Evolutionary conservation across 257 asterid species (phyloP).

Genomic region (Solanum ossicruentum): DNA sequence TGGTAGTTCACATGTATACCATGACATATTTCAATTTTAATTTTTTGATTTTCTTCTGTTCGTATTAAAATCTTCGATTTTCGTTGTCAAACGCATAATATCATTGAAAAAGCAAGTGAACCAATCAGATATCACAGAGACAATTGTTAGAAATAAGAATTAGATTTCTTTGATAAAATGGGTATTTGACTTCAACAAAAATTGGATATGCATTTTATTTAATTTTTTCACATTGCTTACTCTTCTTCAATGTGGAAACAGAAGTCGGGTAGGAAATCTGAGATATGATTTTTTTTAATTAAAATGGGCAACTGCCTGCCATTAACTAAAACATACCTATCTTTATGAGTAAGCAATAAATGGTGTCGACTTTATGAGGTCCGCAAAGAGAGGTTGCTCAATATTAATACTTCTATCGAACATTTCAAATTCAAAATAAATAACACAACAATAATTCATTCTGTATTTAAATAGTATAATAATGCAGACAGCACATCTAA

Average conservation of each 20-base stretch:
- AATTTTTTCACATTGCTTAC: background rate
- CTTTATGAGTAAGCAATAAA: conserved; percentile 15
- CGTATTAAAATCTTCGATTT: background rate
- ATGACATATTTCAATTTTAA: background rate
- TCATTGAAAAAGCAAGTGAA: no score
- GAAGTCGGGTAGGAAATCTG: background rate
- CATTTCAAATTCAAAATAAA: background rate
- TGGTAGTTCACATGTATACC: background rate
- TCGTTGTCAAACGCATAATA: no score
- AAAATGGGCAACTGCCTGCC: conserved; percentile 2
- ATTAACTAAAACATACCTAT: conserved; percentile 26
- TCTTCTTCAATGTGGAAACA: background rate
- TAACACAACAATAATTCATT: background rate
- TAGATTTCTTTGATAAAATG: background rate
- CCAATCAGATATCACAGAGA: no score
- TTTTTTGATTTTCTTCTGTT: background rate
- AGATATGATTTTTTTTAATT: background rate
- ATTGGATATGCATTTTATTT: background rate
- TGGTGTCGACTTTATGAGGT: background rate
- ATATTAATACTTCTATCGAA: background rate
- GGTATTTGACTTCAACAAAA: background rate
- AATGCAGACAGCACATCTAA: background rate
- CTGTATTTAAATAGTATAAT: background rate
- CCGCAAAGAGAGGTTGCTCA: background rate
- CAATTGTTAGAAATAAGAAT: background rate